A percentile compares a stretch with the other conserved stretches of the same genome.
Conservation (phyloP, 2,329 filamentous ascomycete genomes). For the Fusarium citri region DNA sequence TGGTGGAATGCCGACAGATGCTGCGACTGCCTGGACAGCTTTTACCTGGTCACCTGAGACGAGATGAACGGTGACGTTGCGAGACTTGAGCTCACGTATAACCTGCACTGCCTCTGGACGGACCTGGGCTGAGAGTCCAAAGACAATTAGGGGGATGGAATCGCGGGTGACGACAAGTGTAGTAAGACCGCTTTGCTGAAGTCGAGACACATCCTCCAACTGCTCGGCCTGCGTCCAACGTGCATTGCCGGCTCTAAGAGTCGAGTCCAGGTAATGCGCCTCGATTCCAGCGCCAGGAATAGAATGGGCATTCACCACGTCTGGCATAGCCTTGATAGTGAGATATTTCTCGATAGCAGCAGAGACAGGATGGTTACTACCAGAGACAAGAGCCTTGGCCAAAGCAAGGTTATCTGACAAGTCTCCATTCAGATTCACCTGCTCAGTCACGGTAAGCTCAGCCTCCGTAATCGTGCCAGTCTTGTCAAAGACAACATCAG, state of each 20-base stretch:
- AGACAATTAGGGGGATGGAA: neutral
- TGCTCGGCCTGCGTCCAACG: neutral
- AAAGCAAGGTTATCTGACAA: neutral
- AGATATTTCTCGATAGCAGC: neutral
- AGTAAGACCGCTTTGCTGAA: neutral
- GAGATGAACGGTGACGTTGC: neutral
- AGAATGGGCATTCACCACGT: neutral
- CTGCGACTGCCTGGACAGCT: neutral
- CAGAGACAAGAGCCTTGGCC: neutral
- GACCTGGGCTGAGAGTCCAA: constrained; percentile 8
- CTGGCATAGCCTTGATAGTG: rapidly evolving
- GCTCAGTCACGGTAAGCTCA: constrained; percentile 42
- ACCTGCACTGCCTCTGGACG: neutral
- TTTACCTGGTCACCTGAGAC: constrained; percentile 6
- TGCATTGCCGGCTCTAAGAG: neutral
- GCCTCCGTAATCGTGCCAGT: constrained; percentile 72
- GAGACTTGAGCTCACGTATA: constrained; percentile 2
- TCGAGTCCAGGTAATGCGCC: neutral
- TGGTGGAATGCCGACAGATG: neutral
- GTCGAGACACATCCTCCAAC: neutral
- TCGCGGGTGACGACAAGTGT: constrained; percentile 9
- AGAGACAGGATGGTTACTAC: constrained; percentile 12
- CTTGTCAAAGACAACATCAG: constrained; percentile 74
- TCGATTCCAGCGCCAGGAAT: constrained; percentile 7
- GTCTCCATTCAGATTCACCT: neutral